phyloP scores from a whole-genome alignment of 345 rosid species.

The Syzygium aromaticum region DNA sequence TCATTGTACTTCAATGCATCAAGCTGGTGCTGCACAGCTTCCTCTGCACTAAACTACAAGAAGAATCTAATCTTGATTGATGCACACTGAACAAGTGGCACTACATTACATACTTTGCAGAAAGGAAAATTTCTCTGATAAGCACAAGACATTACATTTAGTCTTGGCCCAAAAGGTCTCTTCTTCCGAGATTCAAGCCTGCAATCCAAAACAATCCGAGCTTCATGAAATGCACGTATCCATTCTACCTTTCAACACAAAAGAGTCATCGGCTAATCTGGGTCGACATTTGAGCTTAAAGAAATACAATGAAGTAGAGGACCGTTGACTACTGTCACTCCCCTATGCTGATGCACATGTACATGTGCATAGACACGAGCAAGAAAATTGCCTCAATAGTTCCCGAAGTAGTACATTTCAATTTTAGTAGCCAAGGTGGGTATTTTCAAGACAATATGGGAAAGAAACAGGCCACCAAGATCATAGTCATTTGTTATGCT shows the following conservation, averaged over 20 bases:
- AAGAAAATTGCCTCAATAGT: not conserved
- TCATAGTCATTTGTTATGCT: not conserved
- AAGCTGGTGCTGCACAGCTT: conserved; percentile 71
- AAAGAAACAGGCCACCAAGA: not conserved
- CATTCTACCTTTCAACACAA: not conserved
- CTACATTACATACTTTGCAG: not conserved
- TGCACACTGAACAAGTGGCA: not conserved
- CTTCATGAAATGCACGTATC: not conserved
- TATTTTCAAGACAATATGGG: not conserved
- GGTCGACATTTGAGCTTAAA: not conserved
- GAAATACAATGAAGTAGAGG: not conserved
- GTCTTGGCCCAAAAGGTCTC: conserved; percentile 84
- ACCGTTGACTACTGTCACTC: not conserved
- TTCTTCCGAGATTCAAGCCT: conserved; percentile 89
- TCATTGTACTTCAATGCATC: conserved; percentile 84
- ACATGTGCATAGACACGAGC: not conserved
- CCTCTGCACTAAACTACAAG: conserved; percentile 84
- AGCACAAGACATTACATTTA: conserved; percentile 40
- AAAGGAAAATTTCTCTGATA: not conserved
- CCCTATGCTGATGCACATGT: not conserved
- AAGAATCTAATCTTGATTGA: conserved; percentile 8
- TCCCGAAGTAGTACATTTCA: not conserved
- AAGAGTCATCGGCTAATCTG: not conserved
- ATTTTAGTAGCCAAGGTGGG: not conserved
- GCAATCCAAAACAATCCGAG: conserved; percentile 1